Evolutionary conservation across 805 yeast genomes (phyloP), one percentile per base, ranked within the genome.

Genomic region (Yarrowia bubula): DNA sequence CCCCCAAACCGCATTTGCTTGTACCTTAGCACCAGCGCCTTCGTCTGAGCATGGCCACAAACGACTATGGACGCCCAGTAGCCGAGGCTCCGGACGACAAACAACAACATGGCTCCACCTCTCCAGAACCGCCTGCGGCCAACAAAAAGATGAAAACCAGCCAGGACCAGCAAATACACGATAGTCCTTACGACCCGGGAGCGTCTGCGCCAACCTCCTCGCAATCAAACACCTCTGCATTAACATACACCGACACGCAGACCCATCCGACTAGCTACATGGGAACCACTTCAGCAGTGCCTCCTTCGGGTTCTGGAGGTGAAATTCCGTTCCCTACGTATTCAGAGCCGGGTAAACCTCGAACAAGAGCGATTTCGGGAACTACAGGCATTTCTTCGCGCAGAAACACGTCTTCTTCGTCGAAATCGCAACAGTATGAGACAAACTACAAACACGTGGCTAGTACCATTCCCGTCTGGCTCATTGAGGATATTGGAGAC

Each of bases 401-500:
- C 3, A 9, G 51, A 35, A 44, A 62, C 47, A 64, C 65, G 33
- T 41, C 43, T 18, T 46, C 58, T 5, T 62, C 46, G 4, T 60
- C 47, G 1, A 42, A 32, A 33, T 58, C 64, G 31, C 64, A 58
- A 8, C 42, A 31, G 32, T 47, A 50, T 17, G 58, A 33, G 28
- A 44, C 58, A 18, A 43, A 64, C 66, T 65, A 65, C 63, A 57
- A 57, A 64, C 66, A 63, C 50, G 61, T 62, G 22, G 66, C 66
- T 10, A 44, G 53, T n/a, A 62, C 67, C 17, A 38, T 65, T n/a
- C 66, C 67, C 14, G 66, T 63, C 17, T 63, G 66, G 67, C 35
- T 65, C 35, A 53, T 60, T 9, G 66, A 65, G 28, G 47, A 53
- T 8, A 43, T 46, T 8, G 64, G 64, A 9, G 51, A 44, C 64